Evolutionary conservation across 768 basidiomycete genomes (phyloP).

Genomic region (Boletus rex-veris): DNA sequence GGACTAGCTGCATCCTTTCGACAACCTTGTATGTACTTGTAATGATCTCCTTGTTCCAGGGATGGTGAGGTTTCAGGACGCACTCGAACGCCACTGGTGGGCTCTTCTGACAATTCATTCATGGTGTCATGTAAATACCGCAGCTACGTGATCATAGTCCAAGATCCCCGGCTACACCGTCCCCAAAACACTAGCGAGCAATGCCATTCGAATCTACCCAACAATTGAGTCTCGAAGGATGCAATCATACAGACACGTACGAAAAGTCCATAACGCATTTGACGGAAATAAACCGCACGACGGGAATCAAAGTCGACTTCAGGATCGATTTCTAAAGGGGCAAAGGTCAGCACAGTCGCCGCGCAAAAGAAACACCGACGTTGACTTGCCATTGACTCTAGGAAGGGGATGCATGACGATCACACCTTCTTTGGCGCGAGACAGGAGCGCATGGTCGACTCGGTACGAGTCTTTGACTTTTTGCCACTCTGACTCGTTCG

Average conservation of each 20-base stretch:
- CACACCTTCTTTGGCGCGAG: slow-evolving; percentile 93
- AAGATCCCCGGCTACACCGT: slow-evolving; percentile 5
- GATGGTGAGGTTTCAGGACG: too few relatives aligned
- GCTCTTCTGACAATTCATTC: too few relatives aligned
- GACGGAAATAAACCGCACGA: slow-evolving; percentile 95
- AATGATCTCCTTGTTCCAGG: too few relatives aligned
- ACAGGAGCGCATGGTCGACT: slow-evolving; percentile 90
- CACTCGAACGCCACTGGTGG: too few relatives aligned
- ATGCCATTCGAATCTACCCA: slow-evolving; percentile 70
- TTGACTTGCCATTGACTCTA: slow-evolving; percentile 70
- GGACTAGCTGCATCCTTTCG: too few relatives aligned
- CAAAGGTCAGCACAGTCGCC: slow-evolving; percentile 6
- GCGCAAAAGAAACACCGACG: not conserved
- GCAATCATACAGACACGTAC: slow-evolving; percentile 47
- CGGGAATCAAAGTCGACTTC: slow-evolving; percentile 96
- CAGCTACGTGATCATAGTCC: too few relatives aligned
- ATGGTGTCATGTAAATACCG: too few relatives aligned
- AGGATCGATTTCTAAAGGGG: slow-evolving; percentile 86
- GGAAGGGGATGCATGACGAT: slow-evolving; percentile 99
- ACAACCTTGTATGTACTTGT: too few relatives aligned
- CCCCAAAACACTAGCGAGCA: slow-evolving; percentile 66
- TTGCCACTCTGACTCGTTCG: slow-evolving; percentile 77
- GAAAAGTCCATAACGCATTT: slow-evolving; percentile 97
- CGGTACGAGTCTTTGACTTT: slow-evolving; percentile 90
- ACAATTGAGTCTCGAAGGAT: not conserved